Base-by-base conservation (phyloP, 768 basidiomycete genomes). In the Heimioporus sp. region DNA sequence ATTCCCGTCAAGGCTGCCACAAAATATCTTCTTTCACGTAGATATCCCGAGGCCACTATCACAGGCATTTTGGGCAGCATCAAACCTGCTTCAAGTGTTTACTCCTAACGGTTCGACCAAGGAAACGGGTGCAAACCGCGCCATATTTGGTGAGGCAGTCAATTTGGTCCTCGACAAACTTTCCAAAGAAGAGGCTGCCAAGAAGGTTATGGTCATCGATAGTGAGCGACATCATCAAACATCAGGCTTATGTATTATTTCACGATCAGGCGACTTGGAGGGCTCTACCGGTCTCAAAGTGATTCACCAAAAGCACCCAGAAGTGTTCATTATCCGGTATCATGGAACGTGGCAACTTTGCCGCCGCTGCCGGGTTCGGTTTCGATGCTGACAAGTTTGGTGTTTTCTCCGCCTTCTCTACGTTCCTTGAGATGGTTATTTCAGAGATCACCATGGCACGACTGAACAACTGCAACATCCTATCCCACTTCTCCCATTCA, bases 371-470 rank as follows among this genome's bases (percentile, higher is more conserved):
- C 20, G 91, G 92, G 12, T 94, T 93, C 64, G 92, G 92, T 38
- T 92, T 91, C 63, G 86, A 83, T 35, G 68, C 78, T 20, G 79
- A 91, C 62, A 92, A 91, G 69, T 88, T 86, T 53, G 91, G 92
- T 54, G 88, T 92, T 50, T 91, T 91, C 74, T 90, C 90, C 21
- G 93, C 92, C 5, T 94, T 94, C 73, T 89, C 87, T 44, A 91
- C 92, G 4, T 94, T 94, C 78, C 76, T 92, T 52, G 92, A 94
- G 79, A 93, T 93, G 92, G 76, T 89, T 44, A 69, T 94, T 48
- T 92, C 90, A 5, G 92, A 94, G 68, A 73, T 92, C 46, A 93
- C 92, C 11, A 94, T 93, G 92, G 92, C 92, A n/a, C 81, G 92
- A 48, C 69, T 94, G 66, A 94, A 94, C 69, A 78, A 87, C 60